These are phyloP conservation scores for Podila horticola DNA, from an alignment of 192 early-diverging fungal genomes.

Conservation along the genomic window DNA sequence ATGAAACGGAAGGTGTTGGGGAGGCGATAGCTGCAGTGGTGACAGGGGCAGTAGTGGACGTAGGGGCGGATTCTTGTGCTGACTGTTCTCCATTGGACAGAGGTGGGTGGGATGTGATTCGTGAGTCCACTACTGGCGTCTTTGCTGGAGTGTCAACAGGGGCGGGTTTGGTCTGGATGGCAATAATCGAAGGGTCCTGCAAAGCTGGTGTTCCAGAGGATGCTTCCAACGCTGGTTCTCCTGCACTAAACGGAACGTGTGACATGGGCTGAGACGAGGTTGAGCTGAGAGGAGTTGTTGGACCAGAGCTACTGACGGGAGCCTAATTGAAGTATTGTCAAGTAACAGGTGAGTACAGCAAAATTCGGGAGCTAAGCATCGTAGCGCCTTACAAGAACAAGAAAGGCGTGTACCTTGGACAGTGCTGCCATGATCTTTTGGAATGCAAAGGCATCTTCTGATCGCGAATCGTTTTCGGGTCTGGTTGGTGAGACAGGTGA, in stretches of 20 bases:
- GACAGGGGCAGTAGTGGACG: neutral
- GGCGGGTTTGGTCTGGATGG: conserved; percentile 20
- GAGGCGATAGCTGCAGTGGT: neutral
- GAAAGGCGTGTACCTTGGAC: conserved; percentile 39
- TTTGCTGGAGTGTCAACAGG: conserved; percentile 4
- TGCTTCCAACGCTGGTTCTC: neutral
- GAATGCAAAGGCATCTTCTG: conserved; percentile 62
- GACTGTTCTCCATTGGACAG: neutral
- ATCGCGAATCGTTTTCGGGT: conserved; percentile 15
- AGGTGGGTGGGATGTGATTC: neutral
- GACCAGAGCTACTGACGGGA: conserved; percentile 15
- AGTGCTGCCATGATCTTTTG: conserved; percentile 65
- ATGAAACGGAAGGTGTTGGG: conserved; percentile 14
- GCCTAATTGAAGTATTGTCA: conserved; percentile 4
- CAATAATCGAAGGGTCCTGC: conserved; percentile 32
- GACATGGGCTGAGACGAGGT: neutral
- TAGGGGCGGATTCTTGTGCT: no score
- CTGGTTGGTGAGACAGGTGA: conserved; percentile 6
- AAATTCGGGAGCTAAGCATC: neutral
- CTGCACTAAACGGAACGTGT: neutral
- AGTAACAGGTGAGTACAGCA: neutral
- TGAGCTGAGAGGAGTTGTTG: neutral
- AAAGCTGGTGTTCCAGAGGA: neutral
- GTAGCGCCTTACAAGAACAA: neutral
- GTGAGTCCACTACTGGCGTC: conserved; percentile 2